Evolutionary conservation across 2,329 filamentous ascomycete species (phyloP), one percentile per base, ranked within the genome.

Genomic region (Fusarium multiceps): DNA sequence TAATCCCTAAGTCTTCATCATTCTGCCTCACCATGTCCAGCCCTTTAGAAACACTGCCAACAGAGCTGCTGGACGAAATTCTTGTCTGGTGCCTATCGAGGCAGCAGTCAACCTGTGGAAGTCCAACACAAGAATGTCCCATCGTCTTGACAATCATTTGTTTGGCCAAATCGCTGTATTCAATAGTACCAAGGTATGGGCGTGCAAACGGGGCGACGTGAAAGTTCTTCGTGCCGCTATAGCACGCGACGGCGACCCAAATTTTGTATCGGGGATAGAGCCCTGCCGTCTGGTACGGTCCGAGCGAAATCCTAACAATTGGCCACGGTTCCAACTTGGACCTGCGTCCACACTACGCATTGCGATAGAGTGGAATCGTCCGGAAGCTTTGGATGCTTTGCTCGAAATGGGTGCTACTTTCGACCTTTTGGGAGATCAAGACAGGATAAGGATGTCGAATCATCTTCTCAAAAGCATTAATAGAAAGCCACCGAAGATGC

Each of bases 51-150:
- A 28, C 11, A 28, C 28, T 28, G 28, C 28, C 12, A 13, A 28
- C 11, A 1, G 28, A 28, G 28, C 11, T 28, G 28, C 28, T 28
- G 0, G 28, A 13, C 28, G 0, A 28, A 0, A 28, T 28, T 28
- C 28, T 28, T 28, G 28, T 28, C 27, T 6, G 27, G 1, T 28
- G 4, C 27, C 27, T 28, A 28, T 4, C 3, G 10, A 28, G 27
- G 27, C 27, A 28, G 27, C 11, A 28, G 27, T 28, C 1, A 28
- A 28, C 12, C 28, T 28, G 28, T 28, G 12, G 28, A 28, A 28
- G 1, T 1, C 28, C 1, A 28, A 28, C 6, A 13, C 28, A 13
- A 1, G 28, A 0, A 28, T 28, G 28, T 28, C 28, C 12, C 1
- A 3, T 28, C 28, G 28, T 28, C 28, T 28, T 28, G 28, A 28